Conservation (phyloP, 1,284 basidiomycete species). For the Microbotryum violaceum region DNA sequence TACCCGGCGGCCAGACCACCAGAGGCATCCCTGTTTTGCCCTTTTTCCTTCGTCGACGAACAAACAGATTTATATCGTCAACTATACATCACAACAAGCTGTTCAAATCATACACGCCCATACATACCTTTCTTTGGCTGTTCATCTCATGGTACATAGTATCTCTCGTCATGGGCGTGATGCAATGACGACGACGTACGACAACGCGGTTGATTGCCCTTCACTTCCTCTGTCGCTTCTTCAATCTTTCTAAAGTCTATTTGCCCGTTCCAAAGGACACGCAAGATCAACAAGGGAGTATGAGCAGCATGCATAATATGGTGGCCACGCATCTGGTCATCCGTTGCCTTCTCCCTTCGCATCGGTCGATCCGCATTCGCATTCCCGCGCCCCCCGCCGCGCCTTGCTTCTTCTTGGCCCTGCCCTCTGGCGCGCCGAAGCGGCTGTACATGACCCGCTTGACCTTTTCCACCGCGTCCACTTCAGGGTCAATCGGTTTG, state of each 20-base stretch:
- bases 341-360: conserved; percentile 72
- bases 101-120: no score
- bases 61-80: no score
- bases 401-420: conserved; percentile 52
- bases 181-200: no score
- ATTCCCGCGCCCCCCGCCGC: conserved; percentile 55
- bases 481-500: conserved; percentile 68
- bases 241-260: conserved; percentile 78
- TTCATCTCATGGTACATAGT: no score
- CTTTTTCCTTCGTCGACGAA: no score
- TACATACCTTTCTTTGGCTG: no score
- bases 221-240: conserved; percentile 58
- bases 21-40: no score
- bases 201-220: background rate
- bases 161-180: no score
- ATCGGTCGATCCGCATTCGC: background rate
- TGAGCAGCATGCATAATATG: conserved; percentile 39
- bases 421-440: conserved; percentile 38
- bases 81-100: no score
- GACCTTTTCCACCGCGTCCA: conserved; percentile 74
- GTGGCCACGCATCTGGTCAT: conserved; percentile 64
- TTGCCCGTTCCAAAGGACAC: background rate
- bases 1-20: no score
- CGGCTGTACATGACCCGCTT: conserved; percentile 68
- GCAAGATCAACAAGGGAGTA: background rate